Percentiles rank a stretch among this genome's conserved stretches.
These are phyloP conservation scores for Hemileia vastatrix DNA, from an alignment of 1,284 basidiomycete species.

Conservation along the genomic window DNA sequence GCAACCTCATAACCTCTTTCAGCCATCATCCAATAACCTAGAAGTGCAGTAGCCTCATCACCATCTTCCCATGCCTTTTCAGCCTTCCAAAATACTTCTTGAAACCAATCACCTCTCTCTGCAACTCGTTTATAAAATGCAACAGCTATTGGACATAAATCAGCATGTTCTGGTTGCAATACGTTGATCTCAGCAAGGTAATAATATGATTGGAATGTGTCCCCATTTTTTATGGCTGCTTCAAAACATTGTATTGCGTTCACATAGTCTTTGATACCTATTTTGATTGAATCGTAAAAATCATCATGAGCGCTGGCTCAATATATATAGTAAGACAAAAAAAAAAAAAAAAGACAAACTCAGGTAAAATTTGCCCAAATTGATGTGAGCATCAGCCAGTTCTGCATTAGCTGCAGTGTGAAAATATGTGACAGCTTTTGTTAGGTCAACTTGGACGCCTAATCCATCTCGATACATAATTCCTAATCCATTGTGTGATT, in stretches of 20 bases:
- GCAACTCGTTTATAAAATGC: conserved; percentile 81
- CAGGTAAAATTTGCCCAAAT: conserved; percentile 74
- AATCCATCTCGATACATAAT: conserved; percentile 86
- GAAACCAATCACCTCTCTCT: conserved; percentile 77
- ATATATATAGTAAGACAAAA: too few species aligned
- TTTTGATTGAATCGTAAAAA: not conserved
- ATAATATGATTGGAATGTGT: conserved; percentile 84
- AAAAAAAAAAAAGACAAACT: conserved; percentile 49
- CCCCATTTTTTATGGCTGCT: conserved; percentile 68
- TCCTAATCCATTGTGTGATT: conserved; percentile 78
- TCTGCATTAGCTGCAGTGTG: conserved; percentile 70
- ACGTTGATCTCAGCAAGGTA: conserved; percentile 73
- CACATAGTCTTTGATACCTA: conserved; percentile 31
- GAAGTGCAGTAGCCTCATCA: conserved; percentile 58
- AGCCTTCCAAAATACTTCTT: conserved; percentile 71
- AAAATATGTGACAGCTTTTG: conserved; percentile 61
- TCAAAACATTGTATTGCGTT: conserved; percentile 66
- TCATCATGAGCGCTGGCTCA: too few species aligned
- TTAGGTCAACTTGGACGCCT: conserved; percentile 52
- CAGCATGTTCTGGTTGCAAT: conserved; percentile 50
- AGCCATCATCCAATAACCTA: conserved; percentile 90
- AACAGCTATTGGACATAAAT: conserved; percentile 69
- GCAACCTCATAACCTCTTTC: conserved; percentile 85
- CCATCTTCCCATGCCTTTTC: conserved; percentile 67
- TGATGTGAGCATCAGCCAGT: conserved; percentile 78